These are phyloP conservation scores for Raphanus sativus DNA, from an alignment of 345 rosid genomes.

Conservation along the genomic window DNA sequence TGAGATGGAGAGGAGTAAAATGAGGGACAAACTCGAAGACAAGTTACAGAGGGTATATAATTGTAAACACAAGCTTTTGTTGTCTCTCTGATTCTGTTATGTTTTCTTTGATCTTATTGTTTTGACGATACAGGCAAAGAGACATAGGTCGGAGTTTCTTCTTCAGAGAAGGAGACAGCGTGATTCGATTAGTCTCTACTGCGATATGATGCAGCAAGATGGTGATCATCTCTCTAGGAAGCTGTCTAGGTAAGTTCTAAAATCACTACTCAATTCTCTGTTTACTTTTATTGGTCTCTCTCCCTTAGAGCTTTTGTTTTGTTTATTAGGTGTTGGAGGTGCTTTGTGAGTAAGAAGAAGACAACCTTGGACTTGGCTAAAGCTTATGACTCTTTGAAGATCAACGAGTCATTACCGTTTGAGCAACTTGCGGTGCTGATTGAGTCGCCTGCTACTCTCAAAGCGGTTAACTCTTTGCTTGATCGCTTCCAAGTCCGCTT, in stretches of 20 bases:
- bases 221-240: constrained; percentile 79
- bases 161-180: constrained; percentile 73
- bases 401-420: constrained; percentile 69
- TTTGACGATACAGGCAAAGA: constrained; percentile 58
- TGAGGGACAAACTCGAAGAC: constrained; percentile 83
- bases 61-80: background rate
- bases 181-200: constrained; percentile 49
- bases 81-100: background rate
- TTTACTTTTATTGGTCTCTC: background rate
- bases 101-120: constrained; percentile 18
- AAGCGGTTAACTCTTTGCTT: constrained; percentile 59
- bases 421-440: constrained; percentile 78
- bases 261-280: background rate
- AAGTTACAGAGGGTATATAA: constrained; percentile 69
- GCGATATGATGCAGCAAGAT: constrained; percentile 59
- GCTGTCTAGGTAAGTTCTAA: constrained; percentile 60
- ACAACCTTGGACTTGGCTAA: constrained; percentile 74
- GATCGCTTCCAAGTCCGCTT: constrained; percentile 82
- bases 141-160: constrained; percentile 86
- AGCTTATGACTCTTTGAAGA: constrained; percentile 63
- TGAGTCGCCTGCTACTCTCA: constrained; percentile 64
- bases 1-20: constrained; percentile 83
- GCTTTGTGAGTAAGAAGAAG: constrained; percentile 57
- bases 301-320: background rate
- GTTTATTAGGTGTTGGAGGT: constrained; percentile 79